Conservation (phyloP, 129 eudicot genomes). For the Rutidosis leptorrhynchoides region DNA sequence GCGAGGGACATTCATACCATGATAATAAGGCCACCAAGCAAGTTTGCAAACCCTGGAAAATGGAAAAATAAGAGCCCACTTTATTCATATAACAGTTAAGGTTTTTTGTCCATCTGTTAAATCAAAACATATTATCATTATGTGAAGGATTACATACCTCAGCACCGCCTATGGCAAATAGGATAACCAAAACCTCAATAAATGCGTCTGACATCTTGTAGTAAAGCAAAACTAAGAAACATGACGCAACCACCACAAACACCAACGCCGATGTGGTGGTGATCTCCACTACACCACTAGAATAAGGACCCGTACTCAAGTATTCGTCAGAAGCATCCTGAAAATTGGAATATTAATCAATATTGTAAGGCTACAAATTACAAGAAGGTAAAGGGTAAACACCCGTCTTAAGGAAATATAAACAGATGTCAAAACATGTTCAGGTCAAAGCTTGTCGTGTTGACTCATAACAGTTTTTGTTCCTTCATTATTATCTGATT, state of each 20-base stretch:
- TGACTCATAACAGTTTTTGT: not conserved
- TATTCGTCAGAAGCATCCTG: conserved; percentile 81
- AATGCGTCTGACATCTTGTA: conserved; percentile 80
- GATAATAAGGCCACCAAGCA: conserved; percentile 84
- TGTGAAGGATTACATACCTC: conserved; percentile 54
- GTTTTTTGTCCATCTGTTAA: not conserved
- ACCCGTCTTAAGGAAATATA: not conserved
- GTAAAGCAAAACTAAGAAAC: conserved; percentile 94
- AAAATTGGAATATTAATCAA: conserved; percentile 15
- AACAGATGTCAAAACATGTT: conserved; percentile 2
- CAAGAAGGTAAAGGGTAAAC: not conserved
- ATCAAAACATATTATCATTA: conserved; percentile 5
- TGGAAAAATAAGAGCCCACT: conserved; percentile 23
- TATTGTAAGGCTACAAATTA: not conserved
- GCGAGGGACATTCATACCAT: conserved; percentile 47
- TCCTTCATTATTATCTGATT: too few species aligned
- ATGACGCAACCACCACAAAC: conserved; percentile 84
- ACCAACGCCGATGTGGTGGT: conserved; percentile 81
- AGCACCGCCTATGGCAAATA: conserved; percentile 84
- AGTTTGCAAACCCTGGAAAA: conserved; percentile 82
- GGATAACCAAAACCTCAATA: conserved; percentile 86
- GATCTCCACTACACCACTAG: conserved; percentile 74
- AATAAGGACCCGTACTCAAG: conserved; percentile 32
- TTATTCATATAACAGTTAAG: not conserved
- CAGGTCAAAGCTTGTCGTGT: not conserved